Evolutionary conservation across 129 eudicot genomes (phyloP).

Genomic region (Scalesia atractyloides): DNA sequence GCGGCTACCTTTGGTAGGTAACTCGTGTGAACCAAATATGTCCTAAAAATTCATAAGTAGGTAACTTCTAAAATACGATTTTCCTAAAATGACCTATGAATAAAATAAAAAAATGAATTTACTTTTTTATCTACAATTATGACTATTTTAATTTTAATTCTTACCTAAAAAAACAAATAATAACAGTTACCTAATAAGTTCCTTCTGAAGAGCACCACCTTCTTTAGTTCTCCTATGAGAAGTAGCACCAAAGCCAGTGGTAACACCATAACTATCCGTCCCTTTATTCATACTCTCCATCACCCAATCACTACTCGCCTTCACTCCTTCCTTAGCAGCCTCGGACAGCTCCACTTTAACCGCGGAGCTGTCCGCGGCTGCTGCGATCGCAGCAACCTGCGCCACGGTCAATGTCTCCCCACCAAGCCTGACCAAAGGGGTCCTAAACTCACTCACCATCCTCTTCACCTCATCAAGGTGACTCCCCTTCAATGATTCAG

Average conservation of each 20-base stretch:
- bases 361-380: constrained; percentile 34
- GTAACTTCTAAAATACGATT: too few species aligned
- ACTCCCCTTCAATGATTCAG: constrained; percentile 45
- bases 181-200: constrained; percentile 35
- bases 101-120: too few species aligned
- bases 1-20: too few species aligned
- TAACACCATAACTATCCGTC: constrained; percentile 43
- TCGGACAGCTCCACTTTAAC: constrained; percentile 42
- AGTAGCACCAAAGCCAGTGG: constrained; percentile 48
- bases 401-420: constrained; percentile 43
- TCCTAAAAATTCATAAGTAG: too few species aligned
- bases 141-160: not conserved
- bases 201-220: constrained; percentile 50
- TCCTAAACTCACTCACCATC: constrained; percentile 47
- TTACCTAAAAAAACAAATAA: not conserved
- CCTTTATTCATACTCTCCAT: constrained; percentile 48
- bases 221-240: constrained; percentile 45
- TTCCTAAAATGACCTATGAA: too few species aligned
- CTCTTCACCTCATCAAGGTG: constrained; percentile 46
- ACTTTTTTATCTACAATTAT: too few species aligned
- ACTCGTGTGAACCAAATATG: too few species aligned
- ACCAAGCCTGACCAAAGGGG: constrained; percentile 36
- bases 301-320: constrained; percentile 52
- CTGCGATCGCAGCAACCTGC: constrained; percentile 50
- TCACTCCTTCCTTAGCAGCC: constrained; percentile 39